Base-by-base conservation (phyloP, 2,329 filamentous ascomycete genomes). In the Cytospora piceae region DNA sequence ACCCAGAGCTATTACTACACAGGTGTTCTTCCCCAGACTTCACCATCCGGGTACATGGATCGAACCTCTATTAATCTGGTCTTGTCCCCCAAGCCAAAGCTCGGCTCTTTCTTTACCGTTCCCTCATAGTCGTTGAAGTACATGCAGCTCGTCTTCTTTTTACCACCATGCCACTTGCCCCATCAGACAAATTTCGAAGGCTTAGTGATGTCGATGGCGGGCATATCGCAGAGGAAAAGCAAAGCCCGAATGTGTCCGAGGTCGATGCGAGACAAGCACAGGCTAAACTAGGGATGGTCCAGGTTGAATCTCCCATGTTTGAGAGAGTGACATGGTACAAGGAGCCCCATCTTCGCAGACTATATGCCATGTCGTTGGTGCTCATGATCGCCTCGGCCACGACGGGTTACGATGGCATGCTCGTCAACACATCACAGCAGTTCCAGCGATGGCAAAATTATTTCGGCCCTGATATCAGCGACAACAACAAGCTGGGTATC, bases 321-420 rank as follows among this genome's bases (percentile, higher is more conserved):
- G 81, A 85, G 70, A 79, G 77, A 64, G 83, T 86, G n/a, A 80
- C 74, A 57, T 87, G 85, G 85, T 81, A 79, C 68, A 79, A 76
- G 68, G 83, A 87, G 70, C 83, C 83, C 56, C 81, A 85, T 71
- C 74, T 87, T 60, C 78, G 84, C 59, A 83, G 78, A 70, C 79
- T 87, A 12, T 87, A 87, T 62, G 58, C 64, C 17, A 66, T 68
- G 64, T 46, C 64, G 1, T 29, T 68, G 34, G 67, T 68, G n/a
- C 73, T 74, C 29, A 69, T 69, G 67, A 64, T 69, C 37, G 67
- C 67, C 6, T 65, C 65, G 1, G 66, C 65, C 20, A 69, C 67
- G 1, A 69, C 67, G 2, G 67, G 67, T 6, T 69, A 69, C 56
- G 67, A 69, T 24, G 62, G 65, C n/a, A 69, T 64, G 58, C 53